These are phyloP conservation scores for Rhodotorula toruloides DNA, from an alignment of 768 basidiomycete genomes.

Conservation along the genomic window DNA sequence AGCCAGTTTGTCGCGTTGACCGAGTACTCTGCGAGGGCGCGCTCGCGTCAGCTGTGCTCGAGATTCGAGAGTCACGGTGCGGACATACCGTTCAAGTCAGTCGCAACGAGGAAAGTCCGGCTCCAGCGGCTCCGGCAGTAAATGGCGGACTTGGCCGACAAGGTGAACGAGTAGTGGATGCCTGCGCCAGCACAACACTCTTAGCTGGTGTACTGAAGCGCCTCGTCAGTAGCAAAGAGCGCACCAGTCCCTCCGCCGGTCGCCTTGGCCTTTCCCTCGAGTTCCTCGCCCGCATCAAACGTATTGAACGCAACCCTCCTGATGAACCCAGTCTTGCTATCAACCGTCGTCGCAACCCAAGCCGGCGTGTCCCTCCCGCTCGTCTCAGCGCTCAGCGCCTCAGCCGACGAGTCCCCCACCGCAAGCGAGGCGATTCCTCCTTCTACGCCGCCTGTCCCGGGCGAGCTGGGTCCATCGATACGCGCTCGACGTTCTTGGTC, in stretches of 20 bases:
- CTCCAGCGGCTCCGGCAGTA: slow-evolving; percentile 71
- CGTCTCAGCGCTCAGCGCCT: no score
- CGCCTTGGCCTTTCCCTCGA: slow-evolving; percentile 24
- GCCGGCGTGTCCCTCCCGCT: neutral
- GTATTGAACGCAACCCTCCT: slow-evolving; percentile 49
- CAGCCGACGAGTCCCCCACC: neutral
- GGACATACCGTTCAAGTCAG: slow-evolving; percentile 56
- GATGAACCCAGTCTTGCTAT: slow-evolving; percentile 35
- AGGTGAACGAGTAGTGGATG: slow-evolving; percentile 39
- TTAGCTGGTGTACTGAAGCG: no score
- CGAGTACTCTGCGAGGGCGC: slow-evolving; percentile 64
- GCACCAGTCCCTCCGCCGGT: slow-evolving; percentile 38
- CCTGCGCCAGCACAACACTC: slow-evolving; percentile 12
- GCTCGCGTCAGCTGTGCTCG: no score
- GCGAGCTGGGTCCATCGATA: neutral
- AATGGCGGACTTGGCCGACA: slow-evolving; percentile 67
- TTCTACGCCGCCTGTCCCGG: neutral
- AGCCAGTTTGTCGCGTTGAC: slow-evolving; percentile 85
- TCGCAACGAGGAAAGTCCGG: slow-evolving; percentile 82
- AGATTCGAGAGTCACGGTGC: neutral
- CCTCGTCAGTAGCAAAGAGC: no score
- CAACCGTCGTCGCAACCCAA: neutral
- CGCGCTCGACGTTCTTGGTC: neutral
- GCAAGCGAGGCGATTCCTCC: neutral
- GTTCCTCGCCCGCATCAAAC: slow-evolving; percentile 45